These are phyloP conservation scores for Capsella bursapastoris DNA, from an alignment of 345 rosid species.

Conservation along the genomic window DNA sequence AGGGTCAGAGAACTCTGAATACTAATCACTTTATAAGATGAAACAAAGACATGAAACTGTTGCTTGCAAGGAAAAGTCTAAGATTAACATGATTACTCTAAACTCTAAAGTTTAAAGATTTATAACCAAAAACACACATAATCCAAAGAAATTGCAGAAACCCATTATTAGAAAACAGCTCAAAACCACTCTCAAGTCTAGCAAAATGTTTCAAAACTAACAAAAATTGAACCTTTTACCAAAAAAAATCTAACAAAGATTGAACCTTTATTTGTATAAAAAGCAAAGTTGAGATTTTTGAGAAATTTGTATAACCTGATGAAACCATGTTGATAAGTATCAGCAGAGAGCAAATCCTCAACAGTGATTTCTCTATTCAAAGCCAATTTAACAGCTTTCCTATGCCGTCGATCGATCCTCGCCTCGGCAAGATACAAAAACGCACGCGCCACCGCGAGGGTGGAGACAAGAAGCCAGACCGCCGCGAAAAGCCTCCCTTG, in stretches of 20 bases:
- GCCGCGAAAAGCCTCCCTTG: conserved; percentile 72
- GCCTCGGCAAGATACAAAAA: conserved; percentile 75
- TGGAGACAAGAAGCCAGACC: conserved; percentile 69
- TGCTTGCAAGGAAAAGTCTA: conserved; percentile 12
- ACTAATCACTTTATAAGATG: conserved; percentile 16
- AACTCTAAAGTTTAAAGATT: conserved; percentile 12
- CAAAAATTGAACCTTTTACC: not conserved
- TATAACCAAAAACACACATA: not conserved
- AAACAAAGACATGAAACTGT: conserved; percentile 9
- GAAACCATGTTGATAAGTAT: conserved; percentile 69
- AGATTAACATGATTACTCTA: conserved; percentile 33
- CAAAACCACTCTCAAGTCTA: not conserved
- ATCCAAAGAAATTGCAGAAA: not conserved
- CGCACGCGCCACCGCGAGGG: conserved; percentile 78
- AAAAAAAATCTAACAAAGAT: not conserved
- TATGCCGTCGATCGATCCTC: conserved; percentile 64
- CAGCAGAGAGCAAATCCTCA: conserved; percentile 69
- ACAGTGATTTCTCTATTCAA: conserved; percentile 68
- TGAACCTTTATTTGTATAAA: not conserved
- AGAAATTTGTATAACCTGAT: conserved; percentile 48
- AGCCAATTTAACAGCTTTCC: conserved; percentile 67
- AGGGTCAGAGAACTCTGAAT: not conserved
- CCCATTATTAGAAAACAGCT: not conserved
- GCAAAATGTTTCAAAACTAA: not conserved
- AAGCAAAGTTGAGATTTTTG: not conserved